phyloP scores from a whole-genome alignment of 495 filamentous ascomycete genomes.

The Neurospora terricola region DNA sequence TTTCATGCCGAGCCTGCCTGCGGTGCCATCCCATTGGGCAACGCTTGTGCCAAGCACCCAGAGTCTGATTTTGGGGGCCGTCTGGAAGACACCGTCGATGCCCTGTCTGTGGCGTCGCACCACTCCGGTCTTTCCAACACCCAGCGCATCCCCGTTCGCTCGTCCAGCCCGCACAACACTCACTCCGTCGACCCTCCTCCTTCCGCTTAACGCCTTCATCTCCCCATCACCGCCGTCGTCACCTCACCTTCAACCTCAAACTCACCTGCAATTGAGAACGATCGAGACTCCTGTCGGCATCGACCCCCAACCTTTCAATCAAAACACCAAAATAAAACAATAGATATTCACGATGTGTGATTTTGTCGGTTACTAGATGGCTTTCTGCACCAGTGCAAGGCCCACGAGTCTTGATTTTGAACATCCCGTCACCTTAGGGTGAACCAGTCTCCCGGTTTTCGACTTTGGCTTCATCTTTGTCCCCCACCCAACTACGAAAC shows the following conservation, averaged over 20 bases:
- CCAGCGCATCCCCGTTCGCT: conserved; percentile 12
- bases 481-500: conserved; percentile 3
- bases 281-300: not conserved
- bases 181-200: not conserved
- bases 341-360: conserved; percentile 16
- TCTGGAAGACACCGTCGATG: not conserved
- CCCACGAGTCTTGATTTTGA: conserved; percentile 7
- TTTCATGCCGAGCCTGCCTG: not conserved
- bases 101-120: conserved; percentile 3
- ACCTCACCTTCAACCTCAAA: conserved; percentile 2
- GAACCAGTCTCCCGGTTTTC: conserved; percentile 18
- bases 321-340: conserved; percentile 8
- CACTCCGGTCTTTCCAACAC: conserved; percentile 2
- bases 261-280: not conserved
- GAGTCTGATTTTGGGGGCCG: not conserved
- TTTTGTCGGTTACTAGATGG: conserved; percentile 24
- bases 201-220: not conserved
- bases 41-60: not conserved
- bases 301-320: not conserved
- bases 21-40: not conserved
- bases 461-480: conserved; percentile 17
- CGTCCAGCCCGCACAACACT: not conserved
- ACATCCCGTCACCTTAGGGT: conserved; percentile 4
- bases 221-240: conserved; percentile 1
- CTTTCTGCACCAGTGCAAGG: conserved; percentile 15